These are phyloP conservation scores for Dunaliella sp. DNA, from an alignment of 139 green algal species.

Conservation along the genomic window DNA sequence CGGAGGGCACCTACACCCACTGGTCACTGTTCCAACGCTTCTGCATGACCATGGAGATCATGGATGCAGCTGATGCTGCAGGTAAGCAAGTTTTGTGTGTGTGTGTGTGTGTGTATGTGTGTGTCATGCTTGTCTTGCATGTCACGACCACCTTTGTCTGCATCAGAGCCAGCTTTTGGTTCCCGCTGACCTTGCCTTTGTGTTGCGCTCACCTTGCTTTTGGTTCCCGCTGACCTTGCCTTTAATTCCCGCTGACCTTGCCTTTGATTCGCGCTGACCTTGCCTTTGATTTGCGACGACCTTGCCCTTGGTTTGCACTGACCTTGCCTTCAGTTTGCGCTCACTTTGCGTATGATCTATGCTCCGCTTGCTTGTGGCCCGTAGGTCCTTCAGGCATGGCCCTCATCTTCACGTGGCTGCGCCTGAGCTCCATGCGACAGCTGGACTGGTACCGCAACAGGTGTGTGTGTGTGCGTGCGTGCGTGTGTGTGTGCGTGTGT, in stretches of 20 bases:
- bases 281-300: too few species aligned
- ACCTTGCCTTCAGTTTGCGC: too few species aligned
- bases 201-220: too few species aligned
- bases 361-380: background rate
- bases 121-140: background rate
- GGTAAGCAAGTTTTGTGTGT: conserved; percentile 44
- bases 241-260: too few species aligned
- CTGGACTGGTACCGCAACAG: conserved; percentile 72
- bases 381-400: conserved; percentile 62
- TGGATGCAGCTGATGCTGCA: conserved; percentile 61
- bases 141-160: background rate
- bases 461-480: too few species aligned
- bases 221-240: too few species aligned
- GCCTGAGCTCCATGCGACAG: conserved; percentile 65
- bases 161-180: too few species aligned
- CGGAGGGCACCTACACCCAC: conserved; percentile 56
- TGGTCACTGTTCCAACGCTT: conserved; percentile 78
- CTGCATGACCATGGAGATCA: conserved; percentile 60
- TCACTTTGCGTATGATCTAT: background rate
- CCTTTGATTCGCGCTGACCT: too few species aligned
- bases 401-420: conserved; percentile 80
- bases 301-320: too few species aligned
- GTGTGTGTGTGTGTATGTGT: too few species aligned
- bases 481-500: too few species aligned
- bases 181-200: too few species aligned